A percentile compares a stretch with the other conserved stretches of the same genome.
These are phyloP conservation scores for Talaromyces verruculosus DNA, from an alignment of 2,329 filamentous ascomycete species.

Conservation along the genomic window DNA sequence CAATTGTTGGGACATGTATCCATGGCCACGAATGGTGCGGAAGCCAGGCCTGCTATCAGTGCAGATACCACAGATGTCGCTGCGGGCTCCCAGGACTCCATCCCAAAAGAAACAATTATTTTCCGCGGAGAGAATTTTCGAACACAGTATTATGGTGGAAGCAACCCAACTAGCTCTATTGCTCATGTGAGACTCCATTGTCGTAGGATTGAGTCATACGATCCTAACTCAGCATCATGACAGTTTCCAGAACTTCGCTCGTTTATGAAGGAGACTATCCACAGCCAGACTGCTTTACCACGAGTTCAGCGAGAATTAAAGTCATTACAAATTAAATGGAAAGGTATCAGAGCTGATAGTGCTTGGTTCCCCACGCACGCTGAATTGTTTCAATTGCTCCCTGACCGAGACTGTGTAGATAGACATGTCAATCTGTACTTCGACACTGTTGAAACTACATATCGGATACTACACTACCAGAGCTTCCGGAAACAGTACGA, in stretches of 20 bases:
- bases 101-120: slow-evolving; percentile 22
- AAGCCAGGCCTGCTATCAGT: slow-evolving; percentile 23
- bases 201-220: not conserved
- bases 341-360: slow-evolving; percentile 20
- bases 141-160: slow-evolving; percentile 29
- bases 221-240: not conserved
- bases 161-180: slow-evolving; percentile 27
- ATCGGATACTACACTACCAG: slow-evolving; percentile 28
- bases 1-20: slow-evolving; percentile 8
- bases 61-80: slow-evolving; percentile 8
- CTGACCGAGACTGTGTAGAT: slow-evolving; percentile 25
- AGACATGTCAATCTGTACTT: slow-evolving; percentile 27
- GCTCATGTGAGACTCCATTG: slow-evolving; percentile 24
- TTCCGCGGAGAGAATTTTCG: slow-evolving; percentile 28
- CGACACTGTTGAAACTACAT: slow-evolving; percentile 27
- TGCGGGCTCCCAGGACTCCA: slow-evolving; percentile 3
- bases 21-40: not conserved
- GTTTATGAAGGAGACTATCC: slow-evolving; percentile 29
- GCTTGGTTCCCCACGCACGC: slow-evolving; percentile 14
- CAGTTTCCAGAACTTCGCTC: slow-evolving; percentile 28
- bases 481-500: slow-evolving; percentile 29
- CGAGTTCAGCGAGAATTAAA: slow-evolving; percentile 27
- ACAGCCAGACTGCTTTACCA: slow-evolving; percentile 24
- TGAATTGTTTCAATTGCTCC: slow-evolving; percentile 26
- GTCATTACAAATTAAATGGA: slow-evolving; percentile 26